Percentiles rank a stretch among this genome's conserved stretches.
Evolutionary conservation across 441 rosid genomes (phyloP).

Genomic region (Metrosideros polymorpha): DNA sequence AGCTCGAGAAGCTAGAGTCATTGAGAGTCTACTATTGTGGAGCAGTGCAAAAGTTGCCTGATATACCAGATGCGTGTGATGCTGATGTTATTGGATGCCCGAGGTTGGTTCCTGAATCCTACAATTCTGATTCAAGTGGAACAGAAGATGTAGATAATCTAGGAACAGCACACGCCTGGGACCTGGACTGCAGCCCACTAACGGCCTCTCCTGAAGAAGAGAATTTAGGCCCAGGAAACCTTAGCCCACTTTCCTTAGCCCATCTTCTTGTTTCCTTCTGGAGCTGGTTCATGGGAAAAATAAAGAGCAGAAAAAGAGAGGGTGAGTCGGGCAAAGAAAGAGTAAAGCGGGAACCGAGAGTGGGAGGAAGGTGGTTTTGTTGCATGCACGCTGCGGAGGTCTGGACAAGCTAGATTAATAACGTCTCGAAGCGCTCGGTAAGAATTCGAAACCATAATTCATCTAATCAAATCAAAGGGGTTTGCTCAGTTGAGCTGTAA

Average conservation of each 20-base stretch:
- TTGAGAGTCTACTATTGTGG: rapidly evolving
- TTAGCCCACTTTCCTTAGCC: background rate
- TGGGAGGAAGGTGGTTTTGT: background rate
- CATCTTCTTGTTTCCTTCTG: background rate
- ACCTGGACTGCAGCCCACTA: too few species aligned
- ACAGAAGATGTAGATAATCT: too few species aligned
- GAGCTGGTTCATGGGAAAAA: background rate
- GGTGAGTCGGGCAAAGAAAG: background rate
- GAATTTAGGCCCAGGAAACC: background rate
- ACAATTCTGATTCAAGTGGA: too few species aligned
- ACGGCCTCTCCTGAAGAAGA: background rate
- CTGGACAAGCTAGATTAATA: rapidly evolving
- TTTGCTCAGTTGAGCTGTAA: background rate
- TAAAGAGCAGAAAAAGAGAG: background rate
- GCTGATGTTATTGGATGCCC: too few species aligned
- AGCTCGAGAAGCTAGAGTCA: background rate
- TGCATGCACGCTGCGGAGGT: background rate
- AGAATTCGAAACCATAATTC: background rate
- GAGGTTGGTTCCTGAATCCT: too few species aligned
- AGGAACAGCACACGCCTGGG: too few species aligned
- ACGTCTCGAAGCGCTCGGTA: background rate
- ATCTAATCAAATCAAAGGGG: background rate
- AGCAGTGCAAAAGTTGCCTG: background rate
- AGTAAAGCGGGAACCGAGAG: background rate
- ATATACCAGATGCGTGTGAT: background rate